phyloP scores from a whole-genome alignment of 352 stramenopile genomes.

The Globisporangium canariense region DNA sequence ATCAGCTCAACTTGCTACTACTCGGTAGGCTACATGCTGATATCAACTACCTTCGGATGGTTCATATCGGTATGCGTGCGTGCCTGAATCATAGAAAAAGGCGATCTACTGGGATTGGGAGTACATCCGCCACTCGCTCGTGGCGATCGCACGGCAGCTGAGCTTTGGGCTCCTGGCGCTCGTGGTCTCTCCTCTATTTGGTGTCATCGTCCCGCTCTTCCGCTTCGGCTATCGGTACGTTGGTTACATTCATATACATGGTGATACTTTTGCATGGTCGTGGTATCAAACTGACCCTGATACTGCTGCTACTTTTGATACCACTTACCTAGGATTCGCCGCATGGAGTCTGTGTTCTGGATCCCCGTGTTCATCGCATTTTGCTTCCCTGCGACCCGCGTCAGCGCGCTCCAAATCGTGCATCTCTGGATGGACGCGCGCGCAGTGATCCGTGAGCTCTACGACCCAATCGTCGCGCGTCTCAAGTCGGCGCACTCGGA shows the following conservation, averaged over 20 bases:
- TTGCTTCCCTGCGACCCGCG: slow-evolving; percentile 37
- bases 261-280: neutral
- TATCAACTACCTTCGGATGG: no score
- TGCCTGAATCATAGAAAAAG: slow-evolving; percentile 26
- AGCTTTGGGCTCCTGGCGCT: slow-evolving; percentile 52
- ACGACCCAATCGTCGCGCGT: slow-evolving; percentile 61
- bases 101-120: slow-evolving; percentile 76
- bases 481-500: slow-evolving; percentile 40
- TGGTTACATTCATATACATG: neutral
- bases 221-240: slow-evolving; percentile 10
- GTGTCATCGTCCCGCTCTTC: slow-evolving; percentile 6
- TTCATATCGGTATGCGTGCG: no score
- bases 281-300: neutral
- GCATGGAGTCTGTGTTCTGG: slow-evolving; percentile 65
- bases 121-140: slow-evolving; percentile 49
- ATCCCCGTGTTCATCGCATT: slow-evolving; percentile 59
- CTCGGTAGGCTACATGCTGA: no score
- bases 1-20: no score
- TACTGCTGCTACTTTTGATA: slow-evolving; percentile 2
- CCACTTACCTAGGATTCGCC: slow-evolving; percentile 36
- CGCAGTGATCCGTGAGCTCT: slow-evolving; percentile 64
- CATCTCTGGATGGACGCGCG: slow-evolving; percentile 65
- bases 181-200: slow-evolving; percentile 19
- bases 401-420: slow-evolving; percentile 41
- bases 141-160: slow-evolving; percentile 44